Base-by-base conservation (phyloP, 208 protist species). In the Trypanosoma boissoni region DNA sequence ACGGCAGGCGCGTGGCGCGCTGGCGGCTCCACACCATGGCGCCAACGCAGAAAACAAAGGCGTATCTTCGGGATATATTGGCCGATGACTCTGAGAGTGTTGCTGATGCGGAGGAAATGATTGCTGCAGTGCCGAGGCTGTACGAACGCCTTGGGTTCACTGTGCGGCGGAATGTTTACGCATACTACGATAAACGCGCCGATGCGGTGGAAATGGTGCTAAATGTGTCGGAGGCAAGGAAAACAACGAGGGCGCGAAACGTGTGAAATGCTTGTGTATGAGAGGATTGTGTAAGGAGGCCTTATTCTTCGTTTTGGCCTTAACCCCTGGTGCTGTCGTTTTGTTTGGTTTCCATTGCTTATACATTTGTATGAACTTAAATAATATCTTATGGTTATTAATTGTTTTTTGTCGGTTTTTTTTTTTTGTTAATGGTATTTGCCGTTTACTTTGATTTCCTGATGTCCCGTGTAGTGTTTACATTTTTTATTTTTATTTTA, bases 21-120 rank as follows among this genome's bases (percentile, higher is more conserved):
- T 92, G 85, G 85, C 74, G 76, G 29, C 65, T 92, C 21, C 85
- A 92, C 72, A 88, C 85, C 12, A 74, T 92, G 68, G 41, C 16
- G 24, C 42, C 59, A 0, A 63, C 62, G 6, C 45, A 41, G 3
- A 37, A 32, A 8, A 78, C 76, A 12, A 62, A 27, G 0, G 46
- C 37, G 36, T 81, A 72, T 51, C 39, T 81, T 5, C 50, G 55
- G 1, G 27, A 20, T 1, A 3, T 61, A 0, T 5, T 56, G 16
- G 8, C 7, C 31, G 26, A 50, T 28, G 26, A 41, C 3, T 28
- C 53, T 0, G 28, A 61, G 37, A 57, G 57, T 16, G 59, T 78
- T 2, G 61, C 71, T 10, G 27, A 61, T 24, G 50, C 39, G 16
- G 60, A 72, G 39, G 64, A 57, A n/a, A 65, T 81, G 0, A 61